Conservation (phyloP, 163 green algal genomes). For the Scenedesmus sp. region DNA sequence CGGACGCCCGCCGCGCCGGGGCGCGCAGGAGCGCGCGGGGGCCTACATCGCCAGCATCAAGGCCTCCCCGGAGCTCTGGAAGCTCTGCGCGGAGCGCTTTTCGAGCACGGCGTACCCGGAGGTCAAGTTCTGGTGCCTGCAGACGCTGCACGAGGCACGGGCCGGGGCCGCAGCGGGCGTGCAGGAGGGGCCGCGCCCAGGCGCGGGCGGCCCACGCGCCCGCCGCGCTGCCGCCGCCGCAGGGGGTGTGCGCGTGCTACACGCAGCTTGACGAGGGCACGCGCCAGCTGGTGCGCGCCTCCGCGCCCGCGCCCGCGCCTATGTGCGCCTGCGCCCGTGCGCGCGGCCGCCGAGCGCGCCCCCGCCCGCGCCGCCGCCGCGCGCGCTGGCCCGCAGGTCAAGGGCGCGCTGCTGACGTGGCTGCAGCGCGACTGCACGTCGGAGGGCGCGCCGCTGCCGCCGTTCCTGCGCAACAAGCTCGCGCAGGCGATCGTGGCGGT, state of each 20-base stretch:
- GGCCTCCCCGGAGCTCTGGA: constrained; percentile 69
- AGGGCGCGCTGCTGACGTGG: constrained; percentile 67
- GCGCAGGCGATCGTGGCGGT: constrained; percentile 69
- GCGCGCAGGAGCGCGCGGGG: constrained; percentile 68
- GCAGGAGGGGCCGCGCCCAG: background rate
- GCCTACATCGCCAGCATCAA: constrained; percentile 69
- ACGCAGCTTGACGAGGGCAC: constrained; percentile 24
- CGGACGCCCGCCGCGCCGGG: no score
- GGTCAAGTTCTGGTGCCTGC: constrained; percentile 98
- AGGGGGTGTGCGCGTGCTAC: constrained; percentile 60
- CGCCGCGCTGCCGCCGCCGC: background rate
- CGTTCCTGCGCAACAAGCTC: constrained; percentile 95
- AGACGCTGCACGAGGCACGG: constrained; percentile 82
- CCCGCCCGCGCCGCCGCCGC: background rate
- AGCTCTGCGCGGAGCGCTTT: constrained; percentile 84
- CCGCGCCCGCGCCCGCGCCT: no score
- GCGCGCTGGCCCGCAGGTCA: constrained; percentile 14
- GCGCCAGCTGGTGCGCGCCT: constrained; percentile 32
- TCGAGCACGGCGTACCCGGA: constrained; percentile 74
- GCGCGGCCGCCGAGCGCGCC: background rate
- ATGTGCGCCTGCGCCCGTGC: background rate
- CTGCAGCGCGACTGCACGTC: constrained; percentile 60
- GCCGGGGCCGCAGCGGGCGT: background rate
- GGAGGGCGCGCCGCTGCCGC: constrained; percentile 52
- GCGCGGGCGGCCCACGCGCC: background rate